These are phyloP conservation scores for Lathyrus sativus DNA, from an alignment of 306 rosid species.

Conservation along the genomic window DNA sequence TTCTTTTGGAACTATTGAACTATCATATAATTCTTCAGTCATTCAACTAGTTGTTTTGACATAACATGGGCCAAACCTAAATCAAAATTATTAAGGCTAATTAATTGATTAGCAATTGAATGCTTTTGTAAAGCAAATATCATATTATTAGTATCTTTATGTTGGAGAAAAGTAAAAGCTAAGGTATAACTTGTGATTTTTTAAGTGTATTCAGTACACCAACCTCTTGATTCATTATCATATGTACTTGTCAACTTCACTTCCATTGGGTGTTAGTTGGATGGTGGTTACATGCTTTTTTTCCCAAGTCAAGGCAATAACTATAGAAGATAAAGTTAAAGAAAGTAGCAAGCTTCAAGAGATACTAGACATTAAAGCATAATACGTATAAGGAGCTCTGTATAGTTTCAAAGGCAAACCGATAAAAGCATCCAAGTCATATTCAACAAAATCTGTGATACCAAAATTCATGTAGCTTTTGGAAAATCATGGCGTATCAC, in stretches of 20 bases:
- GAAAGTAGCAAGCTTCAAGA: constrained; percentile 21
- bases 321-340: constrained; percentile 24
- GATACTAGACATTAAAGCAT: background rate
- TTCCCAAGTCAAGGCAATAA: constrained; percentile 69
- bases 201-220: constrained; percentile 40
- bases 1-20: constrained; percentile 10
- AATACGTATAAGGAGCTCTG: background rate
- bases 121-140: constrained; percentile 30
- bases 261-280: constrained; percentile 45
- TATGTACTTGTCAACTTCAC: constrained; percentile 44
- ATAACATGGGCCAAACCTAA: constrained; percentile 38
- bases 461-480: too few species aligned
- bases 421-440: constrained; percentile 23
- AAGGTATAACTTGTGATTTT: constrained; percentile 48
- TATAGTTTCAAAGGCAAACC: constrained; percentile 30
- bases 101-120: constrained; percentile 35
- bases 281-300: constrained; percentile 53
- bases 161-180: constrained; percentile 67
- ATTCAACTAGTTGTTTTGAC: constrained; percentile 30
- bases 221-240: constrained; percentile 36
- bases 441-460: background rate
- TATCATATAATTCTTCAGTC: constrained; percentile 23
- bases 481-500: too few species aligned
- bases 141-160: constrained; percentile 51
- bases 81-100: constrained; percentile 39